These are phyloP conservation scores for Simplicillium aogashimaense DNA, from an alignment of 2,329 filamentous ascomycete species.

Conservation along the genomic window DNA sequence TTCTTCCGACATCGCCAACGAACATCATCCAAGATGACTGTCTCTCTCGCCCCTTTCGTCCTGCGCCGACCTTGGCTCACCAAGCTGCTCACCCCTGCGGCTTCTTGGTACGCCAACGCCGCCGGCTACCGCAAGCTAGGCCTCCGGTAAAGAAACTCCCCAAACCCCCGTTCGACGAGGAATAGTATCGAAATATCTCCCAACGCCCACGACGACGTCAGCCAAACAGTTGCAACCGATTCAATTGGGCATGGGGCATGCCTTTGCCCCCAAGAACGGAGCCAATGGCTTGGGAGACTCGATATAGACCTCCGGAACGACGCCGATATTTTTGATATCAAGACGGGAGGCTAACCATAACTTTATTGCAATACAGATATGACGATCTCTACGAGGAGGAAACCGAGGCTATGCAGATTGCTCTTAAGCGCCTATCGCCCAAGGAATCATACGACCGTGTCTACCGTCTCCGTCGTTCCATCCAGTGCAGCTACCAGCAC, in stretches of 20 bases:
- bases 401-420: constrained; percentile 73
- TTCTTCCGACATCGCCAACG: constrained; percentile 15
- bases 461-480: constrained; percentile 90
- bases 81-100: constrained; percentile 65
- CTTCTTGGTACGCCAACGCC: constrained; percentile 82
- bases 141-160: constrained; percentile 55
- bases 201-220: neutral
- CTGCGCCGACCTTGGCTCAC: constrained; percentile 78
- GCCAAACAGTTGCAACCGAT: neutral
- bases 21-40: constrained; percentile 48
- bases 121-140: constrained; percentile 90
- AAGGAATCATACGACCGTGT: constrained; percentile 94
- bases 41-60: constrained; percentile 65
- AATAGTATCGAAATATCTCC: neutral
- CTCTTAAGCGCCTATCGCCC: constrained; percentile 79
- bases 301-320: no score
- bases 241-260: no score
- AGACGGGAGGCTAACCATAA: constrained; percentile 12
- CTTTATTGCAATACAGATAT: constrained; percentile 45
- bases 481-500: constrained; percentile 62
- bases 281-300: no score
- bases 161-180: neutral
- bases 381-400: constrained; percentile 96
- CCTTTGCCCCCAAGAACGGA: no score
- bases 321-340: no score